Base-by-base conservation (phyloP, 179 eudicot genomes). In the Beta macrorhiza region DNA sequence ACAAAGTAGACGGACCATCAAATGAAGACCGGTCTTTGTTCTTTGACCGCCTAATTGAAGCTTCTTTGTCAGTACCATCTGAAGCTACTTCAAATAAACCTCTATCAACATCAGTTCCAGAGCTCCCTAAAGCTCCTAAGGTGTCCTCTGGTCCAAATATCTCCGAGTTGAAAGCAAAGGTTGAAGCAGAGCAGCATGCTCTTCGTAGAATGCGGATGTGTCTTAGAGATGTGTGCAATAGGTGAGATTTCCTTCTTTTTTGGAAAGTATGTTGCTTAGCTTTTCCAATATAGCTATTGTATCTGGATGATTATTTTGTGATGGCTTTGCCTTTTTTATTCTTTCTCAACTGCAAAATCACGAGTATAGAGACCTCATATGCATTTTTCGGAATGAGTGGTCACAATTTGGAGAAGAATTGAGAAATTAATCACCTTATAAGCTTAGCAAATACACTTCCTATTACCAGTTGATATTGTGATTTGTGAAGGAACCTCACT, bases 191-290 rank as follows among this genome's bases (percentile, higher is more conserved):
- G 91, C 97, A 93, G 78, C 99, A 97, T 81, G 98, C 97, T 25
- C 93, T 97, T 76, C 97, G 99, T 63, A 92, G 98, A 80, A 75
- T 93, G 89, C 93, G 99, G 49, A 97, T 97, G 99, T 97, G 99
- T 82, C 94, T 97, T 71, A 97, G 99, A 76, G 99, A 97, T 85
- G 89, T 97, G 74, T 97, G 99, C 92, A 97, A 97, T 82, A 88
- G 99, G 99, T 97, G 78, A 87, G 90, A 45, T 64, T 58, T 82
- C 59, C 65, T 67, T 57, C 42, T 7, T 61, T 29, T 56, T 16
- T 79, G 15, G 69, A 77, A 62, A 76, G 79, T 32, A 12, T 16
- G 17, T 75, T 53, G 67, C 74, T 47, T 25, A 25, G 44, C 74
- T 44, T 67, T 49, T 55, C 56, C 57, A 44, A 22, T 22, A 20